Evolutionary conservation across 2,329 filamentous ascomycete genomes (phyloP).

Genomic region (Ophiosphaerella herpotricha): DNA sequence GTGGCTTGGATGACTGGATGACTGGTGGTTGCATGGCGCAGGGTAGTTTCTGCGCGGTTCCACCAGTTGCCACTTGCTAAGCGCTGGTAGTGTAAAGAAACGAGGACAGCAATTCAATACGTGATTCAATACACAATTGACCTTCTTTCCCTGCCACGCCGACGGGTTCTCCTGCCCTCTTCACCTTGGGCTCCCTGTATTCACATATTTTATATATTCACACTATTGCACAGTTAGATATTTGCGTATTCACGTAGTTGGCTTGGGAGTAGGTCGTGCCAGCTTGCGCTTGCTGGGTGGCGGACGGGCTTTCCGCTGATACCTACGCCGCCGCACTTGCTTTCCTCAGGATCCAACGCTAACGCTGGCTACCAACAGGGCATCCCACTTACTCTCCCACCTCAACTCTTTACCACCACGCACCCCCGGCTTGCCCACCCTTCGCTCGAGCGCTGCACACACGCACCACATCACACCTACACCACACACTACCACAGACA

Average conservation of each 20-base stretch:
- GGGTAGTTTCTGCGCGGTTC: slow-evolving; percentile 29
- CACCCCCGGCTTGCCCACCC: slow-evolving; percentile 25
- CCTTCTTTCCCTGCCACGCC: neutral
- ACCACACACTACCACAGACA: slow-evolving; percentile 26
- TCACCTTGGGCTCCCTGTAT: no score
- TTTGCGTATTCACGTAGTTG: slow-evolving; percentile 12
- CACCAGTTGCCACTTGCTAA: slow-evolving; percentile 35
- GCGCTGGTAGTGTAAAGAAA: slow-evolving; percentile 21
- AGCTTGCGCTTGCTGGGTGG: slow-evolving; percentile 3
- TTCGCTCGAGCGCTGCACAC: slow-evolving; percentile 12
- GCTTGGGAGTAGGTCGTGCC: no score
- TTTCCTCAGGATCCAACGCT: slow-evolving; percentile 40
- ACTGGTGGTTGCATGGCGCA: slow-evolving; percentile 17
- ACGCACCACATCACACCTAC: slow-evolving; percentile 14
- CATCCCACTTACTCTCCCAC: slow-evolving; percentile 29
- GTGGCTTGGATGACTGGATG: slow-evolving; percentile 6
- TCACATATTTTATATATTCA: neutral
- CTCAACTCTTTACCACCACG: slow-evolving; percentile 39
- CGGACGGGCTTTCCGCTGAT: slow-evolving; percentile 38
- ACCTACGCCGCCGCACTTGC: slow-evolving; percentile 39
- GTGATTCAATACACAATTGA: slow-evolving; percentile 22
- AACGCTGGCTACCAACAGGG: slow-evolving; percentile 32
- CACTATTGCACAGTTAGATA: neutral
- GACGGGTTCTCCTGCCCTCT: no score
- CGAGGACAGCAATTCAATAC: slow-evolving; percentile 13